Evolutionary conservation across 306 rosid genomes (phyloP).

Genomic region (Notholithocarpus densiflorus): DNA sequence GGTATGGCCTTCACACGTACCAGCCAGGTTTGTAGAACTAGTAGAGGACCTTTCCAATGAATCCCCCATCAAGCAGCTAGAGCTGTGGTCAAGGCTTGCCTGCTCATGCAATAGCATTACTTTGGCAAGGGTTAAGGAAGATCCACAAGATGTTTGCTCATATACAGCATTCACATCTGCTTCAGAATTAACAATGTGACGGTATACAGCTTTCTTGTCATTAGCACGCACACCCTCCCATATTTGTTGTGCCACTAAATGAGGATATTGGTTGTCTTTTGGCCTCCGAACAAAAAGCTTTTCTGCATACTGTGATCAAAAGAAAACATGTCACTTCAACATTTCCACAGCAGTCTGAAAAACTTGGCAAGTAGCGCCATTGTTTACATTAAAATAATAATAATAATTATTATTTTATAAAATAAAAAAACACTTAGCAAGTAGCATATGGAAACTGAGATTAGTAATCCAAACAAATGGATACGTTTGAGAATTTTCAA

Average conservation of each 20-base stretch:
- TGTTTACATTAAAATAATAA: too few relatives aligned
- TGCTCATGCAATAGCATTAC: conserved; percentile 88
- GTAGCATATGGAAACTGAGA: conserved; percentile 10
- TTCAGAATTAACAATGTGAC: conserved; percentile 80
- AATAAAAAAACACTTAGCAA: background rate
- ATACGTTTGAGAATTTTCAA: background rate
- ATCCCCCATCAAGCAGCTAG: conserved; percentile 49
- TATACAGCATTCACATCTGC: conserved; percentile 70
- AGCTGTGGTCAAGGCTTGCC: conserved; percentile 51
- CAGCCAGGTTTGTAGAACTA: conserved; percentile 44
- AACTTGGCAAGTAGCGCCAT: background rate
- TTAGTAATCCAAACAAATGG: background rate
- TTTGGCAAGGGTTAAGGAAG: conserved; percentile 85
- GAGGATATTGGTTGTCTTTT: conserved; percentile 70
- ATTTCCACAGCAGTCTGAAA: conserved; percentile 6
- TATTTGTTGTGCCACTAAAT: conserved; percentile 74
- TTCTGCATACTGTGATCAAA: conserved; percentile 80
- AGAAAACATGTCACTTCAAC: background rate
- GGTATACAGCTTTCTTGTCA: conserved; percentile 95
- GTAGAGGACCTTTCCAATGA: conserved; percentile 69
- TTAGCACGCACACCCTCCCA: conserved; percentile 89
- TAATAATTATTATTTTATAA: too few relatives aligned
- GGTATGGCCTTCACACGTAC: conserved; percentile 57
- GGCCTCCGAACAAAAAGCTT: conserved; percentile 81
- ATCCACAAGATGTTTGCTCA: conserved; percentile 58